Evolutionary conservation across 2,329 filamentous ascomycete genomes (phyloP).

Genomic region (Pyrenochaeta sp.): DNA sequence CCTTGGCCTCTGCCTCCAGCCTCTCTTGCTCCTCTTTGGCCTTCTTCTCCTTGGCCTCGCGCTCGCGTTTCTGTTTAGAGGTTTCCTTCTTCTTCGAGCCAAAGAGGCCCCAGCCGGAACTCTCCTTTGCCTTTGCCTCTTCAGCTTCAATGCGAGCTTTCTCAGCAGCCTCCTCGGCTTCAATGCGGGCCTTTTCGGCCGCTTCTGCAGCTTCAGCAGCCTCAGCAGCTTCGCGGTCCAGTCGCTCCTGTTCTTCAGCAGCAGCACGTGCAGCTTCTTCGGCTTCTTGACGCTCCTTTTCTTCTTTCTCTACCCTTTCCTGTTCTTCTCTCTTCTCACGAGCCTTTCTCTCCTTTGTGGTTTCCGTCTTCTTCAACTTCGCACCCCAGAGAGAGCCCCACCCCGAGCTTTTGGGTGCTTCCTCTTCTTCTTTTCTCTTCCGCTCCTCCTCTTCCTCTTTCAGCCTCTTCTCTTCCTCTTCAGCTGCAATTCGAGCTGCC

Average conservation of each 20-base stretch:
- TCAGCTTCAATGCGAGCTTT: conserved; percentile 22
- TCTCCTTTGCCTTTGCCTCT: conserved; percentile 34
- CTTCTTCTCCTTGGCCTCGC: conserved; percentile 38
- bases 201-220: conserved; percentile 32
- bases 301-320: conserved; percentile 41
- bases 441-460: no score
- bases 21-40: conserved; percentile 40
- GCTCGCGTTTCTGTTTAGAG: conserved; percentile 39
- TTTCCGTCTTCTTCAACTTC: conserved; percentile 50
- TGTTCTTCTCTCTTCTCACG: conserved; percentile 49
- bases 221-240: conserved; percentile 39
- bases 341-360: conserved; percentile 38
- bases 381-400: conserved; percentile 37
- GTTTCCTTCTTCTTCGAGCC: conserved; percentile 47
- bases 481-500: conserved; percentile 25
- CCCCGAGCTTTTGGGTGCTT: conserved; percentile 40
- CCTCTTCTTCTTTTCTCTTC: conserved; percentile 29
- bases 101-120: conserved; percentile 28
- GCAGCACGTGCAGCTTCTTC: conserved; percentile 46
- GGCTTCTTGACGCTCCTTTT: conserved; percentile 44
- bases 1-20: conserved; percentile 27
- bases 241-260: conserved; percentile 36
- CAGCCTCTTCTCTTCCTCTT: conserved; percentile 43
- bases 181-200: conserved; percentile 11
- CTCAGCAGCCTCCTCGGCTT: conserved; percentile 27